These are phyloP conservation scores for Russula brevipes DNA, from an alignment of 768 basidiomycete genomes.

Conservation along the genomic window DNA sequence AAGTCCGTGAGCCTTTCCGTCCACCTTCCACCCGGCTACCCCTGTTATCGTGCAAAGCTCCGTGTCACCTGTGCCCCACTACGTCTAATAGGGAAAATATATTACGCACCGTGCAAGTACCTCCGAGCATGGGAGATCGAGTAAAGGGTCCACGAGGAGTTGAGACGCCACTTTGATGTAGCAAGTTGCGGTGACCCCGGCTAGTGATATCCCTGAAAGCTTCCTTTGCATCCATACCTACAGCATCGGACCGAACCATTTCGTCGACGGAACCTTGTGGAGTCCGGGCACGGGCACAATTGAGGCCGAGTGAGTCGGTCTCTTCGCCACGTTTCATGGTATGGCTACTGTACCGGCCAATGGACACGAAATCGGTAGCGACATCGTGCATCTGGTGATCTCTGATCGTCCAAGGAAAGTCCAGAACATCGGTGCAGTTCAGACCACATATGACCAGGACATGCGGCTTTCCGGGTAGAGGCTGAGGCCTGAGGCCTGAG, in stretches of 20 bases:
- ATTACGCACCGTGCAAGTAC: conserved; percentile 80
- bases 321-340: conserved; percentile 69
- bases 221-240: conserved; percentile 53
- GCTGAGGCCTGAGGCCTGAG: conserved; percentile 28
- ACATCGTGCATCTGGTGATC: conserved; percentile 70
- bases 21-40: conserved; percentile 59
- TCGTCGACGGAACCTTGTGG: conserved; percentile 48
- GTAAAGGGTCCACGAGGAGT: neutral
- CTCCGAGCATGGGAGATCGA: conserved; percentile 45
- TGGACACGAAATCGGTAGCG: conserved; percentile 92
- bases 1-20: conserved; percentile 44
- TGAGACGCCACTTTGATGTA: conserved; percentile 64
- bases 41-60: conserved; percentile 58
- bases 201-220: conserved; percentile 83
- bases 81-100: conserved; percentile 73
- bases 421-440: conserved; percentile 74
- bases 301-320: conserved; percentile 67
- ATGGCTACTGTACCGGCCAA: conserved; percentile 57
- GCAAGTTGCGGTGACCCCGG: conserved; percentile 81
- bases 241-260: conserved; percentile 80
- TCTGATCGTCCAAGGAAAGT: conserved; percentile 65
- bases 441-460: conserved; percentile 77
- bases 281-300: conserved; percentile 43
- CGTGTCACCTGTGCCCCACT: conserved; percentile 57
- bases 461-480: conserved; percentile 72